A percentile compares a stretch with the other conserved stretches of the same genome.
phyloP scores from a whole-genome alignment of 176 grass and related monocot genomes.

The Zoysia pacifica region DNA sequence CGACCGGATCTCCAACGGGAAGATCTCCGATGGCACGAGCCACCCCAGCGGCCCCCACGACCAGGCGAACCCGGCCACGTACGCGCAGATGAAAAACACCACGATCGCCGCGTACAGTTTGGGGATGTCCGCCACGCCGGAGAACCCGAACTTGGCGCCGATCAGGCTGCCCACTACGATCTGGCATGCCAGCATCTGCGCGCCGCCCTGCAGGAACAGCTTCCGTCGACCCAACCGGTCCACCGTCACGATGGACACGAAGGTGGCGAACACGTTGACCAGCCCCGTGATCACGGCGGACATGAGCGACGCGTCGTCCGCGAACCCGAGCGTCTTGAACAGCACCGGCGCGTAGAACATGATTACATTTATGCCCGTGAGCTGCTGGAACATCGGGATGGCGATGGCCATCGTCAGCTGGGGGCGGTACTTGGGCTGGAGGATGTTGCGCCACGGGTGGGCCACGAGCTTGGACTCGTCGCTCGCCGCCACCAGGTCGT shows the following conservation, averaged over 20 bases:
- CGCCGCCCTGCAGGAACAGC: slow-evolving; percentile 80
- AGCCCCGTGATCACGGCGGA: slow-evolving; percentile 84
- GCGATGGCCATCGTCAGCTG: slow-evolving; percentile 76
- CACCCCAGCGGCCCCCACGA: slow-evolving; percentile 95
- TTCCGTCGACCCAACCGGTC: slow-evolving; percentile 68
- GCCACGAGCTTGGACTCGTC: slow-evolving; percentile 67
- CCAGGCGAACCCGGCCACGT: slow-evolving; percentile 92
- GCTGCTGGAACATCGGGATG: slow-evolving; percentile 75
- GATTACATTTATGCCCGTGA: slow-evolving; percentile 63
- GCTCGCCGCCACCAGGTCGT: slow-evolving; percentile 72
- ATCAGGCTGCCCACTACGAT: slow-evolving; percentile 70
- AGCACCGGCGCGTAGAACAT: slow-evolving; percentile 58
- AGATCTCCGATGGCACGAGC: slow-evolving; percentile 97
- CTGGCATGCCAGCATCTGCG: slow-evolving; percentile 81
- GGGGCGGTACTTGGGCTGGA: slow-evolving; percentile 54
- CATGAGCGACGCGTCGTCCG: slow-evolving; percentile 68
- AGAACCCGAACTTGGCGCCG: slow-evolving; percentile 75
- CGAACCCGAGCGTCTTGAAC: slow-evolving; percentile 92
- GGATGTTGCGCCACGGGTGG: slow-evolving; percentile 78
- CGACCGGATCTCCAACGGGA: slow-evolving; percentile 94
- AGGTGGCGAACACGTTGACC: slow-evolving; percentile 87
- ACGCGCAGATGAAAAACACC: slow-evolving; percentile 91
- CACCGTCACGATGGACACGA: slow-evolving; percentile 63
- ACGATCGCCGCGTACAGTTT: slow-evolving; percentile 69
- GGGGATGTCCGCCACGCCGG: slow-evolving; percentile 64